Conservation (phyloP, 495 filamentous ascomycete genomes). For the Aspergillus coremiiformis region DNA sequence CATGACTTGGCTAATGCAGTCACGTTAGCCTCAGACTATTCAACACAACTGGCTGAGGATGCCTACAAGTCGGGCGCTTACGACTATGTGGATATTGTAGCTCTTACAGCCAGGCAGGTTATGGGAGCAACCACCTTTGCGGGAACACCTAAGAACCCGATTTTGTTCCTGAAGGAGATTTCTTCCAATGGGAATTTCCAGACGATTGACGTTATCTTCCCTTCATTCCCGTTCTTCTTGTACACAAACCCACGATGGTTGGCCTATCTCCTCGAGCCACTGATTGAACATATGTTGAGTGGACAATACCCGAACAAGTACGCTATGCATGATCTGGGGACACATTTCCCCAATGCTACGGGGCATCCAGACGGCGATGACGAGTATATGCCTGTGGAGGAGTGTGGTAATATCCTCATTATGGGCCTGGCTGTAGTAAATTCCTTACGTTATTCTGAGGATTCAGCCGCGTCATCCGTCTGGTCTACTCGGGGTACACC, state of each 20-base stretch:
- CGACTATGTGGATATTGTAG: constrained; percentile 69
- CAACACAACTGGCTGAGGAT: constrained; percentile 66
- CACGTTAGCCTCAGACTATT: constrained; percentile 67
- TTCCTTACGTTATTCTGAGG: constrained; percentile 60
- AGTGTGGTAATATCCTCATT: constrained; percentile 93
- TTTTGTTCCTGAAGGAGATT: constrained; percentile 92
- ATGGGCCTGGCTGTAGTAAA: constrained; percentile 87
- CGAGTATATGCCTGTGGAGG: constrained; percentile 96
- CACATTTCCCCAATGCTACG: constrained; percentile 86
- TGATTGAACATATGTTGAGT: constrained; percentile 85
- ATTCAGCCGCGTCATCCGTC: constrained; percentile 45
- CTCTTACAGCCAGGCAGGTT: constrained; percentile 83
- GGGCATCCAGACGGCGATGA: constrained; percentile 82
- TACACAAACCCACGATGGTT: constrained; percentile 93
- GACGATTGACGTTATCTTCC: constrained; percentile 97
- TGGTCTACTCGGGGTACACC: constrained; percentile 38
- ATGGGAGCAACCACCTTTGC: constrained; percentile 85
- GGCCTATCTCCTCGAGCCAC: constrained; percentile 79
- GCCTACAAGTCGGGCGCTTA: constrained; percentile 50
- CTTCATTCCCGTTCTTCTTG: constrained; percentile 87
- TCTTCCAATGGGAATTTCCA: constrained; percentile 92
- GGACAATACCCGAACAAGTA: constrained; percentile 89
- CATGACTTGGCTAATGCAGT: constrained; percentile 59
- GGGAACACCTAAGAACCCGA: constrained; percentile 74
- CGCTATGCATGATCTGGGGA: constrained; percentile 87